phyloP scores from a whole-genome alignment of 441 rosid genomes.

The Pelargonium fulgidum region DNA sequence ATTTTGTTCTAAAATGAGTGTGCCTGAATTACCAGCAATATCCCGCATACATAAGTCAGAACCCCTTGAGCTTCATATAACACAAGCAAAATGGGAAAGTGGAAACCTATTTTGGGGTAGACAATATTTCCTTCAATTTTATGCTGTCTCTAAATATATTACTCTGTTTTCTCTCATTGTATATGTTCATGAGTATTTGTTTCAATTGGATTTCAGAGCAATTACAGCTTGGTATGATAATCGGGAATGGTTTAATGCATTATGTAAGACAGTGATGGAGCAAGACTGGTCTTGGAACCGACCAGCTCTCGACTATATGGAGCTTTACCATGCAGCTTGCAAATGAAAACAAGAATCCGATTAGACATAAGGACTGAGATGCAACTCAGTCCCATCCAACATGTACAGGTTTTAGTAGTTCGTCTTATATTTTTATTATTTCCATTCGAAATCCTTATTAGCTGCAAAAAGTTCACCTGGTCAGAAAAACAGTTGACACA shows the following conservation, averaged over 20 bases:
- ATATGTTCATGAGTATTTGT: background rate
- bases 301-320: conserved; percentile 94
- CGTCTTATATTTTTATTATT: background rate
- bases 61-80: no score
- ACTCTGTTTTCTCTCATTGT: background rate
- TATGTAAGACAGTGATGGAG: conserved; percentile 86
- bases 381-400: conserved; percentile 17
- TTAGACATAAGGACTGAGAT: background rate
- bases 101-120: no score
- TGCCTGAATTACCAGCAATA: no score
- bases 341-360: conserved; percentile 34
- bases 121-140: no score
- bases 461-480: conserved; percentile 7
- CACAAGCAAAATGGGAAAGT: no score
- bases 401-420: conserved; percentile 32
- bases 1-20: no score
- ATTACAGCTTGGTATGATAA: conserved; percentile 70
- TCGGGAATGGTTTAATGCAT: conserved; percentile 66
- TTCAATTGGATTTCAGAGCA: conserved; percentile 47
- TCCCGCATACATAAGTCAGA: no score
- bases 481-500: no score
- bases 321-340: conserved; percentile 84
- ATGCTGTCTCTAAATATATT: background rate
- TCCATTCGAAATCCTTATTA: conserved; percentile 12
- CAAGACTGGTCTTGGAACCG: conserved; percentile 99